These are phyloP conservation scores for Sphagnum contortum DNA, from an alignment of 225 moss, liverwort and hornwort species.

Conservation along the genomic window DNA sequence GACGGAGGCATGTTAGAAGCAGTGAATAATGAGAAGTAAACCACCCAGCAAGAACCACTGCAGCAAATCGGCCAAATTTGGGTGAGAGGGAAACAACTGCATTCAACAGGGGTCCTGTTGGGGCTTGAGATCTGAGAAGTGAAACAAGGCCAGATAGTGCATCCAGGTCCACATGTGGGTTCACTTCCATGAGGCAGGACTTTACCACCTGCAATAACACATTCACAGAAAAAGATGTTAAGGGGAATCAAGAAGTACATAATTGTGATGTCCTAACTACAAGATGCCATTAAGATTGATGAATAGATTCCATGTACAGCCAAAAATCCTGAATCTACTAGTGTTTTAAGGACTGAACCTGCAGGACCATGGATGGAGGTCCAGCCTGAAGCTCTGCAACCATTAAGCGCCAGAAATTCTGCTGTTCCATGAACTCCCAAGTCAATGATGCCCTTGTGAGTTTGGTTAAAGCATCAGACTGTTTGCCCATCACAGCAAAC, in stretches of 20 bases:
- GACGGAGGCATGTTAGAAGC: constrained; percentile 65
- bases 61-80: constrained; percentile 76
- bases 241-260: too few species aligned
- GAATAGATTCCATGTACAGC: too few species aligned
- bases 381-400: constrained; percentile 68
- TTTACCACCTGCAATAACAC: constrained; percentile 55
- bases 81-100: constrained; percentile 59
- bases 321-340: too few species aligned
- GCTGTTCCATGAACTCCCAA: constrained; percentile 97
- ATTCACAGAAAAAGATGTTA: too few species aligned
- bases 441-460: constrained; percentile 54
- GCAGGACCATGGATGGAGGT: constrained; percentile 26
- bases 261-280: too few species aligned
- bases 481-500: constrained; percentile 69
- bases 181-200: constrained; percentile 37
- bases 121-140: constrained; percentile 66
- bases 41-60: constrained; percentile 81
- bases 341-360: constrained; percentile 6
- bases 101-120: constrained; percentile 61
- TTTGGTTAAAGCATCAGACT: constrained; percentile 43
- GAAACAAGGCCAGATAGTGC: constrained; percentile 67
- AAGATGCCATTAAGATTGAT: too few species aligned
- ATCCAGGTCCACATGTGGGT: constrained; percentile 51
- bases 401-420: constrained; percentile 83
- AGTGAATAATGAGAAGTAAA: constrained; percentile 65